Conservation (phyloP, 2,329 filamentous ascomycete genomes). For the Didymosphaeria variabile region DNA sequence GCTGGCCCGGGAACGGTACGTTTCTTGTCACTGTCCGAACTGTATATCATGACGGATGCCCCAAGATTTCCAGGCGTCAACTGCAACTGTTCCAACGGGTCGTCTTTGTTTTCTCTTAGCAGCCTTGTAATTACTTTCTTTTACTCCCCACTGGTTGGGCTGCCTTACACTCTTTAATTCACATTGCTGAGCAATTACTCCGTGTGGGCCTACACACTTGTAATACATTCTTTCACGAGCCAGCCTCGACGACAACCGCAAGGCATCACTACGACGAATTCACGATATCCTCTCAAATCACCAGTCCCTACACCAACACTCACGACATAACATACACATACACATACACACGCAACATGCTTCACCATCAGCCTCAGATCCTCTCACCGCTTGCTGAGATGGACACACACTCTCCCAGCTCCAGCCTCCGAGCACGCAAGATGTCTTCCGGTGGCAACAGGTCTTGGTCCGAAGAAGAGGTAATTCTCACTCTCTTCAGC, state of each 20-base stretch:
- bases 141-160: constrained; percentile 64
- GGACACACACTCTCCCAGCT: constrained; percentile 39
- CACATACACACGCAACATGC: constrained; percentile 39
- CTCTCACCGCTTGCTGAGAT: constrained; percentile 51
- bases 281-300: constrained; percentile 24
- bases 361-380: constrained; percentile 51
- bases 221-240: constrained; percentile 52
- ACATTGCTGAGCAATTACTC: constrained; percentile 54
- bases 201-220: constrained; percentile 40
- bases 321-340: constrained; percentile 29
- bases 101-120: constrained; percentile 51
- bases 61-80: constrained; percentile 49
- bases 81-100: constrained; percentile 50
- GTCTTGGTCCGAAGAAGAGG: constrained; percentile 88
- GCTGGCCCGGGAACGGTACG: constrained; percentile 33
- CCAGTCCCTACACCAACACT: constrained; percentile 37
- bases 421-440: constrained; percentile 73
- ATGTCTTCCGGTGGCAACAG: constrained; percentile 76
- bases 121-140: constrained; percentile 58
- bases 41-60: constrained; percentile 48
- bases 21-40: constrained; percentile 43
- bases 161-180: constrained; percentile 61
- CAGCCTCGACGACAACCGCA: constrained; percentile 59
- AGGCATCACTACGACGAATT: constrained; percentile 35
- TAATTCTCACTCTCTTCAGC: constrained; percentile 51